Percentiles rank a stretch among this genome's conserved stretches.
These are phyloP conservation scores for Trametes punicea DNA, from an alignment of 768 basidiomycete species.

Conservation along the genomic window DNA sequence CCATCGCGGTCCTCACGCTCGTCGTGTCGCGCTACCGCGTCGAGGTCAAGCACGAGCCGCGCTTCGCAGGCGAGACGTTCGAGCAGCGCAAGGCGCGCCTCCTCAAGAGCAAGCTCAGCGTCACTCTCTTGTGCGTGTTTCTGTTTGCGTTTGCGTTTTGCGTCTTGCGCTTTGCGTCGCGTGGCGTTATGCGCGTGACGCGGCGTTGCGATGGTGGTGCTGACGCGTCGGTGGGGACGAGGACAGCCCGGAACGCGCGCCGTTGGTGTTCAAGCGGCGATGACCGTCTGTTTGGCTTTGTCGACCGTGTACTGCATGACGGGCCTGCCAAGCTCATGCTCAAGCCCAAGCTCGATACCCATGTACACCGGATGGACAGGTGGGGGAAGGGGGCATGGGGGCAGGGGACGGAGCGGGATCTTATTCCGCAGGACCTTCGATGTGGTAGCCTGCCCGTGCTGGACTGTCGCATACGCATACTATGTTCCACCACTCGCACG, in stretches of 20 bases:
- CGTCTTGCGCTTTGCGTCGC: neutral
- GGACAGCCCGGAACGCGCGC: slow-evolving; percentile 33
- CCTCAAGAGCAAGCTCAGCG: slow-evolving; percentile 32
- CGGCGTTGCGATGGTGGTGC: too few relatives aligned
- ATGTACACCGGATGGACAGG: too few relatives aligned
- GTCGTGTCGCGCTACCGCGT: slow-evolving; percentile 46
- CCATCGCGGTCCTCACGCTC: slow-evolving; percentile 47
- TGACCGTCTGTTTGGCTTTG: neutral
- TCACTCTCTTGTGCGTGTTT: slow-evolving; percentile 45
- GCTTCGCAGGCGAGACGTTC: slow-evolving; percentile 45
- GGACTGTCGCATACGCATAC: too few relatives aligned
- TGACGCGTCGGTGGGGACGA: too few relatives aligned
- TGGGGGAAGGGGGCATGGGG: too few relatives aligned
- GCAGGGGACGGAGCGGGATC: too few relatives aligned
- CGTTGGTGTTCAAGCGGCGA: slow-evolving; percentile 35
- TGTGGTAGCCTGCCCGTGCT: too few relatives aligned
- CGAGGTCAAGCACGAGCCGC: slow-evolving; percentile 47
- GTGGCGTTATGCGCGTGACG: neutral
- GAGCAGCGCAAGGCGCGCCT: slow-evolving; percentile 44
- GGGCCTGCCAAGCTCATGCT: too few relatives aligned
- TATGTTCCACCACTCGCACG: too few relatives aligned
- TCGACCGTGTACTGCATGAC: too few relatives aligned
- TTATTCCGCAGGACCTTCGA: too few relatives aligned
- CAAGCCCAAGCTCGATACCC: too few relatives aligned
- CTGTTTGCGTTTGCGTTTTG: neutral